phyloP scores from a whole-genome alignment of 2,329 filamentous ascomycete species.

The Sphaerulina musiva region DNA sequence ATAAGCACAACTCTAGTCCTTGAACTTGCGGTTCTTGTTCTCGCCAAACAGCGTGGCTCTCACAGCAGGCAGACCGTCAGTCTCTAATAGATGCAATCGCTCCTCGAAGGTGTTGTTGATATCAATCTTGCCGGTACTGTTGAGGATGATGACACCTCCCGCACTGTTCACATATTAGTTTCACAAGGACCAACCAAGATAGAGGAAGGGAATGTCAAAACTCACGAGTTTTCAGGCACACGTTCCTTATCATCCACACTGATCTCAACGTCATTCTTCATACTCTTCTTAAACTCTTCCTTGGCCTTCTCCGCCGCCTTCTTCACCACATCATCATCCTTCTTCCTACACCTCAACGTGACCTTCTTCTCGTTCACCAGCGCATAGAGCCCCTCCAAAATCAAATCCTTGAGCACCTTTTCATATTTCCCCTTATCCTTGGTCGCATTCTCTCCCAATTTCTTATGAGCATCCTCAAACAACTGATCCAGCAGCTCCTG shows the following conservation, averaged over 20 bases:
- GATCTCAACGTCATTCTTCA: constrained; percentile 59
- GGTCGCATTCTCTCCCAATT: constrained; percentile 53
- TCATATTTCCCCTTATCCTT: constrained; percentile 71
- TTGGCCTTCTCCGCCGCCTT: constrained; percentile 70
- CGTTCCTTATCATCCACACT: constrained; percentile 72
- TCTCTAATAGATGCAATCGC: constrained; percentile 75
- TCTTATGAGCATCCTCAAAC: constrained; percentile 72
- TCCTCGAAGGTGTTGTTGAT: constrained; percentile 98
- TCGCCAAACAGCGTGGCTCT: constrained; percentile 83
- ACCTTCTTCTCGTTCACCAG: constrained; percentile 70
- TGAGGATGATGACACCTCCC: constrained; percentile 74
- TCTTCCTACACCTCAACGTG: constrained; percentile 67
- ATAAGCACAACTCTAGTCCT: constrained; percentile 54
- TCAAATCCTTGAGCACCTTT: constrained; percentile 66
- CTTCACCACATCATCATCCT: constrained; percentile 67
- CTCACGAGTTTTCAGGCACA: constrained; percentile 77
- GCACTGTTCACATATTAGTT: constrained; percentile 50
- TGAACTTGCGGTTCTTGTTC: constrained; percentile 94
- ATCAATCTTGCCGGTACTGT: constrained; percentile 85
- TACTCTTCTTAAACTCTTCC: constrained; percentile 75
- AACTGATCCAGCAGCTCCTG: constrained; percentile 87
- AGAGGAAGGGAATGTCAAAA: constrained; percentile 26
- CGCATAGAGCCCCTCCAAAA: constrained; percentile 86
- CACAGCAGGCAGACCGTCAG: constrained; percentile 75
- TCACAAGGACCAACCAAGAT: neutral